Evolutionary conservation across 1,284 basidiomycete species (phyloP), one percentile per base, ranked within the genome.

Genomic region (Takashimella koratensis): DNA sequence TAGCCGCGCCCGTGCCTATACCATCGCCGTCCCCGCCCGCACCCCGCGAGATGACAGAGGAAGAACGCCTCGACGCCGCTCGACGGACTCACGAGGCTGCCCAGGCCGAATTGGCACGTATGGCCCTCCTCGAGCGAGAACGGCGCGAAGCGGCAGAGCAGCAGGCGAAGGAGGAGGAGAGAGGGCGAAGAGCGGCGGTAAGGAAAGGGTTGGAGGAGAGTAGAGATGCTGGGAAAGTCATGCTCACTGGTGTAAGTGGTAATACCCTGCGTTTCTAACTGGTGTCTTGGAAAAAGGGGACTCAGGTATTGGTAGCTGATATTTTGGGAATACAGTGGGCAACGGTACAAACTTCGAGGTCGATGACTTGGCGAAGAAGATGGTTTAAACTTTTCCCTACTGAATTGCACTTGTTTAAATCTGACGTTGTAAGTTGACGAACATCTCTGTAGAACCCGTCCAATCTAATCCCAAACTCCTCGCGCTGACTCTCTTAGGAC

Each of bases 201-300:
- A 47, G 47, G 22, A 51, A 59, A 8, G 45, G 46, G 20, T 45
- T 70, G 13, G 20, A 27, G 36, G 56, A 46, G n/a, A 62, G 59
- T 3, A 70, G 65, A 46, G 16, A 30, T 2, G 56, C 58, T 3
- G 73, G 71, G 5, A 63, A 65, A 3, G 47, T 71, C 40, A 72
- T 74, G 73, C 57, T 74, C 12, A 56, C 60, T n/a, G 73, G 73
- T 11, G 71, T 73, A 49, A 67, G 71, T 67, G 5, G n/a, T n/a
- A n/a, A n/a, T n/a, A n/a, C n/a, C n/a, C n/a, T n/a, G n/a, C n/a
- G n/a, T n/a, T n/a, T n/a, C n/a, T n/a, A n/a, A n/a, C n/a, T n/a
- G n/a, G n/a, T n/a, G n/a, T n/a, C n/a, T n/a, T n/a, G n/a, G n/a
- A n/a, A n/a, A n/a, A n/a, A n/a, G n/a, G n/a, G n/a, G n/a, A n/a